These are phyloP conservation scores for Daedaleopsis sinensis DNA, from an alignment of 768 basidiomycete genomes.

Conservation along the genomic window DNA sequence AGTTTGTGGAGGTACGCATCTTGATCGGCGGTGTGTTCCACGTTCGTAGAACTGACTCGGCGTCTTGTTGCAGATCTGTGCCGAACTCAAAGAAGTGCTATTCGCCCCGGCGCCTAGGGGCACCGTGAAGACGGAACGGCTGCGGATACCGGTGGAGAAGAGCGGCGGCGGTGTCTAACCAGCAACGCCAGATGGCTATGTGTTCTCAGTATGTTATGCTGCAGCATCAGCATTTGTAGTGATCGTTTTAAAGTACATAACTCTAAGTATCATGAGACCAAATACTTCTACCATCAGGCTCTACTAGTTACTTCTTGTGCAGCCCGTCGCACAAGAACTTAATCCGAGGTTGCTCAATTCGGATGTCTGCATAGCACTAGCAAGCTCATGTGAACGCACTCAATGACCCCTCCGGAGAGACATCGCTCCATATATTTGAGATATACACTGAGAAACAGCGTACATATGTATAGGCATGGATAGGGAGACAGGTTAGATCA, in stretches of 20 bases:
- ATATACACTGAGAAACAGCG: slow-evolving; percentile 17
- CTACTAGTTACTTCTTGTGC: too few species aligned
- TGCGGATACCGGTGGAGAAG: slow-evolving; percentile 55
- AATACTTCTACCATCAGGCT: too few species aligned
- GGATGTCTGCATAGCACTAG: too few species aligned
- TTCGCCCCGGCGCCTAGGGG: slow-evolving; percentile 42
- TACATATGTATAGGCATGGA: slow-evolving; percentile 13
- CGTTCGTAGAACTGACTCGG: too few species aligned
- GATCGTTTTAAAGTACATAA: too few species aligned
- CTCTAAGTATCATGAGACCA: too few species aligned
- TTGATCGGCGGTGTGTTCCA: too few species aligned
- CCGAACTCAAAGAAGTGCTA: slow-evolving; percentile 68
- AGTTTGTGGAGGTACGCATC: slow-evolving; percentile 79
- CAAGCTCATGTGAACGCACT: not conserved
- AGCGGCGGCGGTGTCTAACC: slow-evolving; percentile 53
- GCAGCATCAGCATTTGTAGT: not conserved
- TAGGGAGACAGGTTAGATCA: not conserved
- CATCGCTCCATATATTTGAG: slow-evolving; percentile 10
- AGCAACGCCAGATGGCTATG: not conserved
- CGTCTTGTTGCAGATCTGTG: slow-evolving; percentile 59
- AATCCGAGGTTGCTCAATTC: too few species aligned
- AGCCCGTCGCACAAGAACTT: not conserved
- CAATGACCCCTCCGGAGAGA: not conserved
- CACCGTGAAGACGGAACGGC: slow-evolving; percentile 39
- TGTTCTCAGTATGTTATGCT: not conserved